Evolutionary conservation across 2,329 filamentous ascomycete species (phyloP).

Genomic region (Nothophoma quercina): DNA sequence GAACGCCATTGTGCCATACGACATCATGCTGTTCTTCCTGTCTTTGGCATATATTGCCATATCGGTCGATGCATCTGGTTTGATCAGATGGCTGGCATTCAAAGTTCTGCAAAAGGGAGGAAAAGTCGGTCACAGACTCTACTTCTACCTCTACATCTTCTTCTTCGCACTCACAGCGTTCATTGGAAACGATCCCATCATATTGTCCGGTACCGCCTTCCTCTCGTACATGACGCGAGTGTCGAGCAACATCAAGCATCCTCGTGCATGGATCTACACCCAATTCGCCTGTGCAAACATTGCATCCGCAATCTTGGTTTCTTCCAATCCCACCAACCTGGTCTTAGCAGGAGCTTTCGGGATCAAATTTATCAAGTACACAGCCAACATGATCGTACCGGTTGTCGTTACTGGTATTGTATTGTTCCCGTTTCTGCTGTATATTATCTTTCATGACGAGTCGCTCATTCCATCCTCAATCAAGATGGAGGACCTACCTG

Average conservation of each 20-base stretch:
- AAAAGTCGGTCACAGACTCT: slow-evolving; percentile 70
- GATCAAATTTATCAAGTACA: slow-evolving; percentile 76
- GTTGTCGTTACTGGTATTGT: slow-evolving; percentile 72
- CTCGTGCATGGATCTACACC: slow-evolving; percentile 75
- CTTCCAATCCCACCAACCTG: slow-evolving; percentile 79
- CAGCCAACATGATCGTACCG: slow-evolving; percentile 79
- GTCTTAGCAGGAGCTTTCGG: slow-evolving; percentile 76
- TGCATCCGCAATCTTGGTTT: slow-evolving; percentile 77
- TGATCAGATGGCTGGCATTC: slow-evolving; percentile 75
- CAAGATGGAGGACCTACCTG: slow-evolving; percentile 71
- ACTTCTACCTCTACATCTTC: slow-evolving; percentile 76
- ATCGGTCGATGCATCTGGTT: slow-evolving; percentile 76
- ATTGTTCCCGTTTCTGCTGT: slow-evolving; percentile 74
- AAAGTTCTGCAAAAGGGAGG: slow-evolving; percentile 73
- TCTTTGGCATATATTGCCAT: slow-evolving; percentile 79
- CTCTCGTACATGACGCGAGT: slow-evolving; percentile 80
- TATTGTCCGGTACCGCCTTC: slow-evolving; percentile 76
- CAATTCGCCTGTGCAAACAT: slow-evolving; percentile 79
- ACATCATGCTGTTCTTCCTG: slow-evolving; percentile 79
- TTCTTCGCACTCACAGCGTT: slow-evolving; percentile 73
- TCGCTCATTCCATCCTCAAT: slow-evolving; percentile 71
- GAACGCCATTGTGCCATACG: slow-evolving; percentile 71
- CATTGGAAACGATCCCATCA: slow-evolving; percentile 79
- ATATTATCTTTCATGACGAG: slow-evolving; percentile 71
- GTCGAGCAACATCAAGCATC: slow-evolving; percentile 74